phyloP scores from a whole-genome alignment of 768 basidiomycete genomes.

The Asterophora lycoperdoides region DNA sequence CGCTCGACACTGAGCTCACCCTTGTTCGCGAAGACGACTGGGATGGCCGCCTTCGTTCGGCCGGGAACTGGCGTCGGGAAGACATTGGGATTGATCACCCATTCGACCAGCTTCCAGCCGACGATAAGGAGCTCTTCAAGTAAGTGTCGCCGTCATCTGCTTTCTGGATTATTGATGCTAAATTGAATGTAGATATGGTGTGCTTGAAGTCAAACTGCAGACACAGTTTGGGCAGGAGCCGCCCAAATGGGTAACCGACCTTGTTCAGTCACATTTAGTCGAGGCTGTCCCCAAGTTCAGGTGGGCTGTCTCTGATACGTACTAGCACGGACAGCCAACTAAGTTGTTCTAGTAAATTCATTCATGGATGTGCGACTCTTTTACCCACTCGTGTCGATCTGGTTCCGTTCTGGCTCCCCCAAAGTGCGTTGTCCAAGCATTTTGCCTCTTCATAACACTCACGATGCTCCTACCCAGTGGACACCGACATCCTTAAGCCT shows the following conservation, averaged over 20 bases:
- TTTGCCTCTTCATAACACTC: background rate
- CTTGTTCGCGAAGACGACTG: constrained; percentile 96
- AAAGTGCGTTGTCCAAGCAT: constrained; percentile 50
- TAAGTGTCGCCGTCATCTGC: constrained; percentile 26
- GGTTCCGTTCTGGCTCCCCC: constrained; percentile 97
- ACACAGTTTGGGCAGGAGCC: constrained; percentile 95
- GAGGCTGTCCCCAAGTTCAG: constrained; percentile 98
- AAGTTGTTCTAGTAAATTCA: constrained; percentile 67
- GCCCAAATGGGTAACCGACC: constrained; percentile 92
- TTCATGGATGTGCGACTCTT: constrained; percentile 93
- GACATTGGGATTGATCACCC: constrained; percentile 93
- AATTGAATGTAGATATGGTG: constrained; percentile 59
- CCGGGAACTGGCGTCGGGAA: constrained; percentile 89
- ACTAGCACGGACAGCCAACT: background rate
- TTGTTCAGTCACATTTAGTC: constrained; percentile 93
- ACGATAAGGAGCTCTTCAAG: constrained; percentile 93
- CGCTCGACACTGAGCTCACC: constrained; percentile 93
- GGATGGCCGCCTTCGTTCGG: constrained; percentile 75
- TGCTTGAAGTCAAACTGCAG: constrained; percentile 96
- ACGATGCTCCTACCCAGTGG: constrained; percentile 51
- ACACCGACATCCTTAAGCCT: constrained; percentile 91
- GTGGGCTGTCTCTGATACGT: constrained; percentile 29
- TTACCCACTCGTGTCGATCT: constrained; percentile 91
- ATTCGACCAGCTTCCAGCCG: constrained; percentile 66
- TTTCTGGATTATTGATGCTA: background rate